phyloP scores from a whole-genome alignment of 1,139 yeast species.

The Zygotorulaspora mrakii region DNA sequence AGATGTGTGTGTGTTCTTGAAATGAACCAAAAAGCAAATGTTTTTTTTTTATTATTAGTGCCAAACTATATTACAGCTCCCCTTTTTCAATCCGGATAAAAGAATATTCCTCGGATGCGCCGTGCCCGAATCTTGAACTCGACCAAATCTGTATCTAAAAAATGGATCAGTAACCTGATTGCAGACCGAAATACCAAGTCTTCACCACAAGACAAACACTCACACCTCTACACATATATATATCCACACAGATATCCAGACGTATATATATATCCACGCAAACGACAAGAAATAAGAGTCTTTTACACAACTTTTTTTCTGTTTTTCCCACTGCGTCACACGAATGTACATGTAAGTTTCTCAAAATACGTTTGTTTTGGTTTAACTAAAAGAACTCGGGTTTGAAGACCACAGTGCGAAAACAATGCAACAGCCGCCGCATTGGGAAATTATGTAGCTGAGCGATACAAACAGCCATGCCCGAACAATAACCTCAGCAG shows the following conservation, averaged over 20 bases:
- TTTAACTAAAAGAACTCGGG: conserved; percentile 3
- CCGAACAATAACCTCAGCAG: background rate
- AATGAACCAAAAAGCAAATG: no score
- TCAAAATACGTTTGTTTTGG: conserved; percentile 1
- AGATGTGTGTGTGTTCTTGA: no score
- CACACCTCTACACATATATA: no score
- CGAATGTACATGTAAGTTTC: conserved; percentile 2
- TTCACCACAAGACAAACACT: no score
- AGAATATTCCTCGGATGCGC: background rate
- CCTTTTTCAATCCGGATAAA: background rate
- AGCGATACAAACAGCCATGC: conserved; percentile 2
- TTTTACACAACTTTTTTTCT: background rate
- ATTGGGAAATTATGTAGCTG: conserved; percentile 2
- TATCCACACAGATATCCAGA: no score
- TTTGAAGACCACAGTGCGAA: background rate
- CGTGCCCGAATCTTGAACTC: background rate
- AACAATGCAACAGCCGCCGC: conserved; percentile 2
- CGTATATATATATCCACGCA: no score
- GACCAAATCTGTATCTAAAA: background rate
- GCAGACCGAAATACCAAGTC: no score
- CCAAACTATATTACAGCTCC: background rate
- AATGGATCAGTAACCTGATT: no score
- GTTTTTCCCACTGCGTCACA: no score
- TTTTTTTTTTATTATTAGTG: no score
- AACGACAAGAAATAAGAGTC: no score